These are phyloP conservation scores for Cyanidium caldarium DNA, from an alignment of 23 red algal genomes.

Conservation along the genomic window DNA sequence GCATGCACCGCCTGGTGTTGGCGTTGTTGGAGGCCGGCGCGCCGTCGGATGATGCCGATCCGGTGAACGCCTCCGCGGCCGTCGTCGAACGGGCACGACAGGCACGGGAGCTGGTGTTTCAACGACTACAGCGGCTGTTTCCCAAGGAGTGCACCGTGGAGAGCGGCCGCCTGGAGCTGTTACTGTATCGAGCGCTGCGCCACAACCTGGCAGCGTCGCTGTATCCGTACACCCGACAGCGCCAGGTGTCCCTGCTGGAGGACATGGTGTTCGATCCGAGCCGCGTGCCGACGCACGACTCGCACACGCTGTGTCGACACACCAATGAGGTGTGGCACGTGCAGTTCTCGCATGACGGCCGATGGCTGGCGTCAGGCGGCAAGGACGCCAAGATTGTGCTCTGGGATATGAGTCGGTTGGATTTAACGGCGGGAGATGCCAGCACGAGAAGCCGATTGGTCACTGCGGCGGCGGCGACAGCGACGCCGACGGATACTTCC, in stretches of 20 bases:
- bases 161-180: constrained; percentile 41
- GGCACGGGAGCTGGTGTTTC: constrained; percentile 23
- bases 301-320: constrained; percentile 37
- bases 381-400: constrained; percentile 55
- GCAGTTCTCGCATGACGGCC: constrained; percentile 74
- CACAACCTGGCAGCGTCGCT: constrained; percentile 36
- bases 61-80: too few relatives aligned
- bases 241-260: constrained; percentile 44
- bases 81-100: constrained; percentile 18
- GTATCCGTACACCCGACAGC: constrained; percentile 66
- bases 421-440: background rate
- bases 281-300: constrained; percentile 33
- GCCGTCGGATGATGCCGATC: too few relatives aligned
- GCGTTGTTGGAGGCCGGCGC: too few relatives aligned
- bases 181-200: constrained; percentile 54
- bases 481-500: too few relatives aligned
- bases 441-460: background rate
- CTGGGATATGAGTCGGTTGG: constrained; percentile 17
- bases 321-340: constrained; percentile 91
- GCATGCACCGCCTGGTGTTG: constrained; percentile 45
- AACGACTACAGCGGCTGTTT: constrained; percentile 42
- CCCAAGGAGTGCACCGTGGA: constrained; percentile 37
- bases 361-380: constrained; percentile 53
- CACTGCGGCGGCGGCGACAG: too few relatives aligned
- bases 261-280: constrained; percentile 58